phyloP scores from a whole-genome alignment of 306 rosid species.

The Lathyrus tuberosus region DNA sequence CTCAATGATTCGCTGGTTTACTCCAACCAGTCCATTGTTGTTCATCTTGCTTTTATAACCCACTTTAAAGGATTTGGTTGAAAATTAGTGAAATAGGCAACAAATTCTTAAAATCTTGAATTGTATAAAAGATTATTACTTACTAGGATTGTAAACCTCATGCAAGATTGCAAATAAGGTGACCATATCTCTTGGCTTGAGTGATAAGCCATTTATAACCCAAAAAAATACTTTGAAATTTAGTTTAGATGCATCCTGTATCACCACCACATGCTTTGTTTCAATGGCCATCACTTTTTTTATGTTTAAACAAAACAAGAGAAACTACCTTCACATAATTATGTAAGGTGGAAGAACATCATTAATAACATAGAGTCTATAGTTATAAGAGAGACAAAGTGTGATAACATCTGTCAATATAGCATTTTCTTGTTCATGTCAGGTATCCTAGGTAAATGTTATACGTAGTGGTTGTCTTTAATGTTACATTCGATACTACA shows the following conservation, averaged over 20 bases:
- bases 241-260: constrained; percentile 66
- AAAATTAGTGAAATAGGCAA: constrained; percentile 28
- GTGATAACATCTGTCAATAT: constrained; percentile 3
- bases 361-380: constrained; percentile 1
- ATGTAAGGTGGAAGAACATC: constrained; percentile 15
- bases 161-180: constrained; percentile 64
- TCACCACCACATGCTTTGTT: constrained; percentile 63
- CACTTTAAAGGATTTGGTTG: constrained; percentile 52
- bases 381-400: constrained; percentile 7
- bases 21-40: constrained; percentile 46
- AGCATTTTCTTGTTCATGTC: constrained; percentile 36
- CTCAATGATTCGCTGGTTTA: constrained; percentile 47
- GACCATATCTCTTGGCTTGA: constrained; percentile 60
- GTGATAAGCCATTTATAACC: constrained; percentile 53
- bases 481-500: not conserved
- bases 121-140: constrained; percentile 45
- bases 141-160: constrained; percentile 69
- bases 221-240: constrained; percentile 52
- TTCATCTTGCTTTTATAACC: constrained; percentile 58
- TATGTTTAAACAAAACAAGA: not conserved
- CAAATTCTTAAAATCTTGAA: not conserved
- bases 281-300: constrained; percentile 34
- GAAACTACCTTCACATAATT: constrained; percentile 9
- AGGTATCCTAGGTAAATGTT: constrained; percentile 31
- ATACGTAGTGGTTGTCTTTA: constrained; percentile 9